These are phyloP conservation scores for Erodium chrysanthum DNA, from an alignment of 441 rosid genomes.

Conservation along the genomic window DNA sequence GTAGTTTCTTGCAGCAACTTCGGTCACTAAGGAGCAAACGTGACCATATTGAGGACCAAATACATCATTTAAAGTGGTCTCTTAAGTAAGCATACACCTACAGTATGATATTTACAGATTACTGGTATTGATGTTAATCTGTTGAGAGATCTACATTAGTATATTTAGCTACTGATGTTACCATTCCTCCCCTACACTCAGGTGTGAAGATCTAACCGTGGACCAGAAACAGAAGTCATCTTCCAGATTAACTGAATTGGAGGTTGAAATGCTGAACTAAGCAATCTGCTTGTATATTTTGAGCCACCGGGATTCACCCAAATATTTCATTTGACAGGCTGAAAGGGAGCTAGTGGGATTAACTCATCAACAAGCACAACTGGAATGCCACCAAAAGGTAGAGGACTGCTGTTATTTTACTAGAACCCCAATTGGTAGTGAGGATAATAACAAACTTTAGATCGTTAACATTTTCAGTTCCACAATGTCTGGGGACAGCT, in stretches of 20 bases:
- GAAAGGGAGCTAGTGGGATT: conserved; percentile 43
- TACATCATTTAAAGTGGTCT: conserved; percentile 80
- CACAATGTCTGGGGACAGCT: conserved; percentile 96
- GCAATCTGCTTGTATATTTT: not conserved
- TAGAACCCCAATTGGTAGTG: not conserved
- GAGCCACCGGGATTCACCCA: not conserved
- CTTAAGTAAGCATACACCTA: conserved; percentile 42
- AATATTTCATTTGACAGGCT: conserved; percentile 26
- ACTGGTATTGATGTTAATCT: not conserved
- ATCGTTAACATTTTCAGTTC: conserved; percentile 36
- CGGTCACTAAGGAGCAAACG: conserved; percentile 65
- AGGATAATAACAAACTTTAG: not conserved
- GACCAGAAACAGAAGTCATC: conserved; percentile 39
- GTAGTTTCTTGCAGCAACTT: conserved; percentile 49
- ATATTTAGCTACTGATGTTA: not conserved
- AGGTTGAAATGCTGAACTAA: conserved; percentile 33
- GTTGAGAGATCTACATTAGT: not conserved
- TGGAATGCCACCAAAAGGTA: conserved; percentile 72
- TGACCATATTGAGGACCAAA: conserved; percentile 74
- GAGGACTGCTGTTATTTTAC: not conserved
- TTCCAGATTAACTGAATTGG: conserved; percentile 34
- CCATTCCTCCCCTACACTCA: conserved; percentile 20
- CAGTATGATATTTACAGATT: conserved; percentile 2
- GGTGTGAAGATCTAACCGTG: conserved; percentile 41
- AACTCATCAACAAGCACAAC: conserved; percentile 66